These are phyloP conservation scores for Trifolium fragiferum DNA, from an alignment of 306 rosid genomes.

Conservation along the genomic window DNA sequence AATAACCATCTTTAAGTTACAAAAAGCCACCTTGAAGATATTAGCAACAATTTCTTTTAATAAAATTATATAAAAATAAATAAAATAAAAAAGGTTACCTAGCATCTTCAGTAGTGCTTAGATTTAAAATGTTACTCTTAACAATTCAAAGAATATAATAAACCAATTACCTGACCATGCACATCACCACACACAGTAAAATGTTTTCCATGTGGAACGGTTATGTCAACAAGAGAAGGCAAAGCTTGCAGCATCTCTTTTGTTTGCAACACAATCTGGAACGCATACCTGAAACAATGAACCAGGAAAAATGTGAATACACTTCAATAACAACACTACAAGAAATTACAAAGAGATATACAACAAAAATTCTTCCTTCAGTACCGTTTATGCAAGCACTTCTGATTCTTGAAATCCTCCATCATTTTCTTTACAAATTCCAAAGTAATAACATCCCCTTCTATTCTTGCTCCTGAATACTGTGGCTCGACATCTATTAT, in stretches of 20 bases:
- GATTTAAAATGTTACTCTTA: conserved; percentile 24
- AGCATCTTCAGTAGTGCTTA: conserved; percentile 18
- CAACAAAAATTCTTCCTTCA: conserved; percentile 34
- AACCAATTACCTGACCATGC: conserved; percentile 89
- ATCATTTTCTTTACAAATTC: conserved; percentile 96
- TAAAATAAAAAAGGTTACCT: not conserved
- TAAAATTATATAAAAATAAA: not conserved
- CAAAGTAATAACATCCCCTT: conserved; percentile 85
- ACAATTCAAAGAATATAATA: conserved; percentile 33
- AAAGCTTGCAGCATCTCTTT: conserved; percentile 75
- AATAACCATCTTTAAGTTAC: conserved; percentile 6
- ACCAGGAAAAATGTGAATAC: conserved; percentile 35
- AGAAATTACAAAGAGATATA: conserved; percentile 19
- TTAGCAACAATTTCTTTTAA: conserved; percentile 1
- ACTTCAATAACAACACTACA: conserved; percentile 12
- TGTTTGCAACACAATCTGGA: conserved; percentile 88
- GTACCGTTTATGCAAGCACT: conserved; percentile 88
- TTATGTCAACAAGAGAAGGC: conserved; percentile 92
- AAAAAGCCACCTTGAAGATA: conserved; percentile 19
- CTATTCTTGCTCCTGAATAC: conserved; percentile 93
- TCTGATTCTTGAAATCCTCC: conserved; percentile 95
- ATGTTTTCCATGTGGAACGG: conserved; percentile 74
- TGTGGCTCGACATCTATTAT: conserved; percentile 90
- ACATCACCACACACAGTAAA: conserved; percentile 99
- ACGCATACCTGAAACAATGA: conserved; percentile 76